Percentiles rank a stretch among this genome's conserved stretches.
phyloP scores from a whole-genome alignment of 345 rosid genomes.

The Bruguiera parviflora region DNA sequence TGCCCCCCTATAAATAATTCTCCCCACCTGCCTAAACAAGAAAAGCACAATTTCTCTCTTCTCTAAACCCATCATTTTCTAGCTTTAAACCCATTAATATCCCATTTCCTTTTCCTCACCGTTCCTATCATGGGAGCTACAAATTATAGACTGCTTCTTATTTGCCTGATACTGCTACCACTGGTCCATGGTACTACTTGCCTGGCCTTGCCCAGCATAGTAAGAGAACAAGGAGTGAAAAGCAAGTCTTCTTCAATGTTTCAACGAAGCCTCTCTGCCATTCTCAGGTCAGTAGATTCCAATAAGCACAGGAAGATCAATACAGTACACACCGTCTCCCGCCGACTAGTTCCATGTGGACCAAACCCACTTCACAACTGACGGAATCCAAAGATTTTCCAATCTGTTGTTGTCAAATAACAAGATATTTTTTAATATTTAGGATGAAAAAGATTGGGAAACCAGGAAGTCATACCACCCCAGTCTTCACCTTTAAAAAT shows the following conservation, averaged over 20 bases:
- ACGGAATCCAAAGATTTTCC: conserved; percentile 10
- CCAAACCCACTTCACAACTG: conserved; percentile 52
- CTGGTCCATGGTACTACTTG: conserved; percentile 19
- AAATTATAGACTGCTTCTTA: conserved; percentile 5
- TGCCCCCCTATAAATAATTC: conserved; percentile 14
- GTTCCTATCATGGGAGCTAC: conserved; percentile 20
- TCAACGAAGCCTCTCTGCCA: conserved; percentile 19
- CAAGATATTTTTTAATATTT: no score
- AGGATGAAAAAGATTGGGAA: no score
- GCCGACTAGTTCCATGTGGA: conserved; percentile 35
- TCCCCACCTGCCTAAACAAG: not conserved
- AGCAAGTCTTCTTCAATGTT: conserved; percentile 26
- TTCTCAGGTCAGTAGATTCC: conserved; percentile 16
- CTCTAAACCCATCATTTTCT: not conserved
- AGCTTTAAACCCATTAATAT: no score
- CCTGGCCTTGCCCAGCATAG: conserved; percentile 11
- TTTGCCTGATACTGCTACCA: conserved; percentile 21
- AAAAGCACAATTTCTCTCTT: conserved; percentile 1
- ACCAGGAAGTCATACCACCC: no score
- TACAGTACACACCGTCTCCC: conserved; percentile 24
- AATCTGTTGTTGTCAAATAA: not conserved
- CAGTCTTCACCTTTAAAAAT: no score
- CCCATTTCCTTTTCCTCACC: not conserved
- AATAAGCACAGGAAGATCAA: not conserved
- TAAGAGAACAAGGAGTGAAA: conserved; percentile 5